These are phyloP conservation scores for Alternaria rosae DNA, from an alignment of 2,329 filamentous ascomycete genomes.

Conservation along the genomic window DNA sequence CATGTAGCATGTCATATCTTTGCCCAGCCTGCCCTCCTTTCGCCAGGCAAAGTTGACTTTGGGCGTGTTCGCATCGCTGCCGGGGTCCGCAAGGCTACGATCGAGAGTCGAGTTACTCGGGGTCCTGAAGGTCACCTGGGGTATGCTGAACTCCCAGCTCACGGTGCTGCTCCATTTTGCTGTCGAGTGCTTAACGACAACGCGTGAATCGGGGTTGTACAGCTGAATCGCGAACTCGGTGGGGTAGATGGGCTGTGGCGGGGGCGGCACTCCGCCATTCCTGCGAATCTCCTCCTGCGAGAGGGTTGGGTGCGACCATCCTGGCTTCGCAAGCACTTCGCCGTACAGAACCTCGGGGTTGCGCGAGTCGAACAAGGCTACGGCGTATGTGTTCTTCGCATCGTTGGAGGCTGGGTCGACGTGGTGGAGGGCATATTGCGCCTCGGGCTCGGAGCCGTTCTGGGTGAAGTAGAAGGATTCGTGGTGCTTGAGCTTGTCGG, in stretches of 20 bases:
- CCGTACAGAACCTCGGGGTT: conserved; percentile 83
- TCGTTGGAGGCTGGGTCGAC: conserved; percentile 73
- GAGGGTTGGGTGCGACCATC: conserved; percentile 83
- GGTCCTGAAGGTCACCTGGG: conserved; percentile 80
- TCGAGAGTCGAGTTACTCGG: conserved; percentile 83
- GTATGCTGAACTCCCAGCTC: conserved; percentile 92
- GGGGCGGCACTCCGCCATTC: conserved; percentile 69
- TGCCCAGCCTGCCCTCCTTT: conserved; percentile 82
- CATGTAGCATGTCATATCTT: conserved; percentile 88
- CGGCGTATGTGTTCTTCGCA: conserved; percentile 83
- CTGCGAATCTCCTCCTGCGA: conserved; percentile 80
- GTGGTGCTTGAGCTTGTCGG: conserved; percentile 60
- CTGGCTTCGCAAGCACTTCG: conserved; percentile 83
- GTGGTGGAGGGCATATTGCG: conserved; percentile 82
- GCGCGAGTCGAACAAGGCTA: conserved; percentile 83
- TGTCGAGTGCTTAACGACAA: conserved; percentile 73
- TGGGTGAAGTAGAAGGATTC: conserved; percentile 66
- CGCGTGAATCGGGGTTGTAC: conserved; percentile 90
- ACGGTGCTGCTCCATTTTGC: conserved; percentile 82
- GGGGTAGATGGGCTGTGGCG: conserved; percentile 76
- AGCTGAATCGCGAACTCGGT: conserved; percentile 83
- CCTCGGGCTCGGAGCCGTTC: conserved; percentile 79
- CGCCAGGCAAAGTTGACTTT: conserved; percentile 89
- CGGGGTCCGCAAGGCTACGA: conserved; percentile 69
- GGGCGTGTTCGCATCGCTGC: conserved; percentile 63